Evolutionary conservation across 73 alveolate genomes (phyloP), one percentile per base, ranked within the genome.

Genomic region (Uronychia setigera): DNA sequence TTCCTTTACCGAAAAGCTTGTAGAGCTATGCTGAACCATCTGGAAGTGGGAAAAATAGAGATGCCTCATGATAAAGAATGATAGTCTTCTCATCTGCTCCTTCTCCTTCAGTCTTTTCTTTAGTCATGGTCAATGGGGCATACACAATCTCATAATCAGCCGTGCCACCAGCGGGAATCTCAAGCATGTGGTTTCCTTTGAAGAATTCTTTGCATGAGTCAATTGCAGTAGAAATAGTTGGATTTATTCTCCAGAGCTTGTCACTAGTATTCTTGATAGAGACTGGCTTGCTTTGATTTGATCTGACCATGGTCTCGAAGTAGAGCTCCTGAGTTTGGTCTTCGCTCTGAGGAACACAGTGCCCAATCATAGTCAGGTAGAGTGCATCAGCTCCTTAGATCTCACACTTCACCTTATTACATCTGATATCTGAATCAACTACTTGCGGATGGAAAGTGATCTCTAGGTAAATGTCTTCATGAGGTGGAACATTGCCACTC

Each of bases 21-120:
- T 92, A 97, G 32, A 98, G 94, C 59, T 97, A 84, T 27, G 99
- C 99, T 60, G 97, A 89, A 35, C 99, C 99, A 90, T 97, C 99
- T 80, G 99, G 99, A 30, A 97, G 94, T 29, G 99, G 99, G 99
- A 98, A 97, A 92, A 98, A 98, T 32, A 98, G 94, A 32, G 99
- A 92, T 0, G 97, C 99, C 80, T 92, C 96, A 83, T 98, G 99
- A 84, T 91, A 91, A 84, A 81, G 30, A 30, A 60, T 67, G 34
- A 81, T 33, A 31, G 25, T 33, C 67, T 46, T 46, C 78, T 93
- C 97, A 80, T 92, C 86, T 57, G 80, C 80, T 92, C 88, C 92
- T 78, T 89, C 84, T 58, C 94, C 96, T 32, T 93, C 91, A 77
- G 92, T 91, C 80, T 92, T 86, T 74, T 95, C 95, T 87, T 96